Evolutionary conservation across 2,329 filamentous ascomycete species (phyloP).

Genomic region (Mollisiaceae sp.): DNA sequence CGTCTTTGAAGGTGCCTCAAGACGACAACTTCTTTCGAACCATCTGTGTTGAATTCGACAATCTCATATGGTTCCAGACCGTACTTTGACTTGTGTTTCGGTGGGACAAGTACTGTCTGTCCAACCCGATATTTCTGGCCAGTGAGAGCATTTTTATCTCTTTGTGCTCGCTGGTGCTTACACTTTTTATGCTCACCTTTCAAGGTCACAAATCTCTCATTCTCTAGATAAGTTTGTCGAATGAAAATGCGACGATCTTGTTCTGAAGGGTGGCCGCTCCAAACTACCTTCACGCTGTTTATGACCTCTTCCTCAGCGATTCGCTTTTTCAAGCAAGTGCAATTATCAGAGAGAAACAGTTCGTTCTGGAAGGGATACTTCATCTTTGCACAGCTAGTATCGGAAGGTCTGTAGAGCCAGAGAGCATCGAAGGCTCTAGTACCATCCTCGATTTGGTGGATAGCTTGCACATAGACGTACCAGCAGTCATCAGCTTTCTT

Average conservation of each 20-base stretch:
- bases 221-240: conserved; percentile 69
- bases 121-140: conserved; percentile 51
- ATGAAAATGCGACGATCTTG: conserved; percentile 63
- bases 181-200: conserved; percentile 60
- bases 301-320: conserved; percentile 62
- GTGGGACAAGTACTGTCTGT: conserved; percentile 57
- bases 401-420: conserved; percentile 74
- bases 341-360: conserved; percentile 77
- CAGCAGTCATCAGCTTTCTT: conserved; percentile 59
- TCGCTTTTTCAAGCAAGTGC: conserved; percentile 60
- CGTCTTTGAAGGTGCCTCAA: conserved; percentile 62
- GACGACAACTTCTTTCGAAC: conserved; percentile 41
- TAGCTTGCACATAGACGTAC: conserved; percentile 71
- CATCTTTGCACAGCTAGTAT: conserved; percentile 72
- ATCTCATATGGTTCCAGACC: conserved; percentile 66
- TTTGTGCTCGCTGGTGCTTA: conserved; percentile 40
- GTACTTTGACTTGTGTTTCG: conserved; percentile 49
- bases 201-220: conserved; percentile 67
- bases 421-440: conserved; percentile 62
- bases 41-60: conserved; percentile 44
- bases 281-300: conserved; percentile 61
- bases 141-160: conserved; percentile 21
- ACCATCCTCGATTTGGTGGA: conserved; percentile 48
- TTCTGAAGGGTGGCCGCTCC: conserved; percentile 54
- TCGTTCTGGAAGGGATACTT: conserved; percentile 75